phyloP scores from a whole-genome alignment of 2,329 filamentous ascomycete genomes.

The Pseudodiploospora longispora region DNA sequence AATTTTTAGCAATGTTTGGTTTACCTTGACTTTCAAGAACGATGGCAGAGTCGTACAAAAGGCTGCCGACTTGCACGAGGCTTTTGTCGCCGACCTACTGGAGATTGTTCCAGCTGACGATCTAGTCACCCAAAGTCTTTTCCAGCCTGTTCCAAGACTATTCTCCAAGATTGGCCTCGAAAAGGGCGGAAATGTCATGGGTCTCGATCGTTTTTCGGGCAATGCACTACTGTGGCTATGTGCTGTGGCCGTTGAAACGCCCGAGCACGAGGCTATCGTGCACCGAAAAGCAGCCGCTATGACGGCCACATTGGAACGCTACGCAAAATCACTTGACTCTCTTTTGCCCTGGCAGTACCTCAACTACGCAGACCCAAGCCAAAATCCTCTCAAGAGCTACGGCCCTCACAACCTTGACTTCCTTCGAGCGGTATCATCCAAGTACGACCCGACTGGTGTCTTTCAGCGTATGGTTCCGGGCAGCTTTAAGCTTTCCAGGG shows the following conservation, averaged over 20 bases:
- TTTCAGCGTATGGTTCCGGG: conserved; percentile 5
- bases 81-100: neutral
- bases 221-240: neutral
- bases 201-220: neutral
- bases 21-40: conserved; percentile 1
- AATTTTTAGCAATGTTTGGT: neutral
- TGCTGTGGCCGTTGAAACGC: neutral
- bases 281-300: neutral
- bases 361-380: conserved; percentile 6
- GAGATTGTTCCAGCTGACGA: conserved; percentile 1
- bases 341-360: conserved; percentile 5
- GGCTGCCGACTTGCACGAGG: neutral
- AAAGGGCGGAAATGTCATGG: conserved; percentile 4
- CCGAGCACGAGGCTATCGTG: conserved; percentile 1
- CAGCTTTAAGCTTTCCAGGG: conserved; percentile 1
- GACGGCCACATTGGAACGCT: neutral
- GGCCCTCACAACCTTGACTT: conserved; percentile 1
- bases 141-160: neutral
- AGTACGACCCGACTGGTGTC: conserved; percentile 8
- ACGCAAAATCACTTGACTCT: neutral
- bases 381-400: conserved; percentile 4
- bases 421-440: conserved; percentile 1
- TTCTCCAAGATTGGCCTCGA: neutral
- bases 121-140: conserved; percentile 1
- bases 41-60: neutral